Evolutionary conservation across 305 asterid genomes (phyloP), one percentile per base, ranked within the genome.

Genomic region (Rubia peregrina): DNA sequence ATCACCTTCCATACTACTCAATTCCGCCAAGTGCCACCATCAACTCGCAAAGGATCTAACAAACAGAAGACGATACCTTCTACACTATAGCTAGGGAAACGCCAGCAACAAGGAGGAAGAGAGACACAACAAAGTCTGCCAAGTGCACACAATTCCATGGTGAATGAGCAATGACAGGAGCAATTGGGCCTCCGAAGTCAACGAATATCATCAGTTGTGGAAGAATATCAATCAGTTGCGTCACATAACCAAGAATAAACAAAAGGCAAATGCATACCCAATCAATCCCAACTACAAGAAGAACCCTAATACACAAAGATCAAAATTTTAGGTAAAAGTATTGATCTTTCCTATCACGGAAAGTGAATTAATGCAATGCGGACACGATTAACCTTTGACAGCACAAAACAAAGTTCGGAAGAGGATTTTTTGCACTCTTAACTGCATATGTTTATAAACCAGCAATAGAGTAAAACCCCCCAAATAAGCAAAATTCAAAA

Each of bases 101-200:
- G 65, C 98, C 98, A 70, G 88, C 92, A 74, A 85, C 91, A 72
- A 90, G 85, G 73, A 92, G 92, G 85, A 92, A 92, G 84, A 92
- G 88, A 36, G 98, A 95, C 98, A 92, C 90, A 70, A 92, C 97
- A 67, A 92, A 85, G 67, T 90, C 96, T 42, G 97, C 97, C 83
- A 92, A 80, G 77, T 83, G 96, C 65, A 92, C 72, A 69, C 95
- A 96, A 76, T 90, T 87, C 96, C 98, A 90, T 1, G 95, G 96
- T 70, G 83, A 84, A 75, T 92, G 97, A 72, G 86, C 89, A 68
- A 92, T 83, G 61, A 76, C 67, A 16, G 98, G 95, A 72, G 83
- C 85, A 79, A 85, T 68, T 0, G 96, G 85, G 71, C 98, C 98
- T 73, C 81, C 89, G 56, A 88, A 88, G 80, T 90, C 96, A 74